A percentile compares a stretch with the other conserved stretches of the same genome.
Evolutionary conservation across 805 yeast species (phyloP).

Genomic region (Peterozyma toletana): DNA sequence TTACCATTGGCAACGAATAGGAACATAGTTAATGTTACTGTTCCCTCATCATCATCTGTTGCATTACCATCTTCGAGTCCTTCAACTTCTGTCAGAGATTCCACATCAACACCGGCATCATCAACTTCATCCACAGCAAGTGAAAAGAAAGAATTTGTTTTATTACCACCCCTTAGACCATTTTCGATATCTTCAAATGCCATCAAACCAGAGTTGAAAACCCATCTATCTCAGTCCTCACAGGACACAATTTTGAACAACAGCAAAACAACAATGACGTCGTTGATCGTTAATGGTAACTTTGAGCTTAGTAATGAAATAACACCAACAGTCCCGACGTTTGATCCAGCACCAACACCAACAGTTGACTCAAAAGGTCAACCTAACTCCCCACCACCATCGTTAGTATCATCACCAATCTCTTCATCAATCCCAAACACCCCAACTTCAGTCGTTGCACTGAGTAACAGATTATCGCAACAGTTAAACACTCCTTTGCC

Average conservation of each 20-base stretch:
- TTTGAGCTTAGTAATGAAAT: not conserved
- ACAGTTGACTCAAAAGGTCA: not conserved
- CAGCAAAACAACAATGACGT: not conserved
- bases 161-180: constrained; percentile 6
- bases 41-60: not conserved
- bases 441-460: not conserved
- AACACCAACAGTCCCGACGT: not conserved
- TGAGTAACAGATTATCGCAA: constrained; percentile 3
- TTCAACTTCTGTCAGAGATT: not conserved
- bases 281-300: constrained; percentile 1
- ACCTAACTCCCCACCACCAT: not conserved
- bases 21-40: not conserved
- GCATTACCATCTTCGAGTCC: not conserved
- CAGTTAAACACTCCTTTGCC: constrained; percentile 3
- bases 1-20: not conserved
- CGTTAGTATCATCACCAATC: not conserved
- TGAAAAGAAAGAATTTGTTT: constrained; percentile 2
- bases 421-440: constrained; percentile 2
- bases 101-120: not conserved
- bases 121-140: not conserved
- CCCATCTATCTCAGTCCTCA: not conserved
- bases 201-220: constrained; percentile 1
- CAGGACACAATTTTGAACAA: constrained; percentile 1
- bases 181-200: not conserved
- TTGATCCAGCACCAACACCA: not conserved